A percentile compares a stretch with the other conserved stretches of the same genome.
Conservation (phyloP, 495 filamentous ascomycete species). For the Penicillium angulare region DNA sequence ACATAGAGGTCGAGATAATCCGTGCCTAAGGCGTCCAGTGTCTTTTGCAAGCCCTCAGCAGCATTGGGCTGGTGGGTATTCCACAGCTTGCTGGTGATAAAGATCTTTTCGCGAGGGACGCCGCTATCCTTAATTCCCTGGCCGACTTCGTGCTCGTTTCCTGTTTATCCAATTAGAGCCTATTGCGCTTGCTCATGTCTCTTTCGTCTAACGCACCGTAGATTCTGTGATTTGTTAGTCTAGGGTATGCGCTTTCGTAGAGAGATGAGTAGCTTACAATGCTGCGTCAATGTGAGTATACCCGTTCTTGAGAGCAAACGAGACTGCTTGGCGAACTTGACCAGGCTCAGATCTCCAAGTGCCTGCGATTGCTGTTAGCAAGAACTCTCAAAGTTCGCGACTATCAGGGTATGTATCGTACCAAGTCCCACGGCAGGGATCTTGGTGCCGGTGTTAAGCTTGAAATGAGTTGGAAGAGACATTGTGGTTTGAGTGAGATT, state of each 20-base stretch:
- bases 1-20: conserved; percentile 68
- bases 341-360: conserved; percentile 25
- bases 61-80: conserved; percentile 35
- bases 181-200: conserved; percentile 36
- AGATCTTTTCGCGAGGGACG: conserved; percentile 63
- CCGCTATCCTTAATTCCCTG: conserved; percentile 58
- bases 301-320: conserved; percentile 62
- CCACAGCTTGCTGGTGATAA: conserved; percentile 65
- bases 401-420: too few species aligned
- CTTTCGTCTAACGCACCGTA: conserved; percentile 37
- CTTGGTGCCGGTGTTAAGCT: conserved; percentile 62
- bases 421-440: conserved; percentile 72
- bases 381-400: neutral
- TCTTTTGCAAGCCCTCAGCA: conserved; percentile 43
- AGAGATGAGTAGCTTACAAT: conserved; percentile 48
- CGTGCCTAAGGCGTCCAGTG: conserved; percentile 55
- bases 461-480: conserved; percentile 48
- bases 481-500: conserved; percentile 3
- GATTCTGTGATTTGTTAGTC: conserved; percentile 24
- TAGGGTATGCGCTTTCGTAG: conserved; percentile 12
- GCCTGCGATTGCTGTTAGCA: conserved; percentile 25
- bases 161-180: conserved; percentile 25
- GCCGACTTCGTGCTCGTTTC: conserved; percentile 63
- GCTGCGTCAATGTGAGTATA: conserved; percentile 75
- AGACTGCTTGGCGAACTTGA: conserved; percentile 48